Evolutionary conservation across 2,329 filamentous ascomycete species (phyloP).

Genomic region (Dendrostoma leiphaemia): DNA sequence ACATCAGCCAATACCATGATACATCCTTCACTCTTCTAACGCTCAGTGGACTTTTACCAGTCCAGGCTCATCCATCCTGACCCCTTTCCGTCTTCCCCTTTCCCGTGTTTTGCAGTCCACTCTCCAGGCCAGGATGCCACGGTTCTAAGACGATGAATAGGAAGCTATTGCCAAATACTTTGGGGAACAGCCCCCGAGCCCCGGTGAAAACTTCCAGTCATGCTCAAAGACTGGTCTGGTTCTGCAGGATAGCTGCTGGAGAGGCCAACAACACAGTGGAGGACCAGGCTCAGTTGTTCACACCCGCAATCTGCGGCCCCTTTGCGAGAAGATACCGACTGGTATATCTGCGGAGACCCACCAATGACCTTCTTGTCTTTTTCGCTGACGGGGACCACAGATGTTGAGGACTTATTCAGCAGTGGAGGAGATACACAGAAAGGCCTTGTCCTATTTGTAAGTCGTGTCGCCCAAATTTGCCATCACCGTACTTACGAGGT

Average conservation of each 20-base stretch:
- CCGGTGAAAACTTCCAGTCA: constrained; percentile 7
- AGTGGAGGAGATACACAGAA: constrained; percentile 17
- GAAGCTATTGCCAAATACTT: constrained; percentile 30
- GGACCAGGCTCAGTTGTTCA: constrained; percentile 25
- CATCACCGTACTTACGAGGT: not conserved
- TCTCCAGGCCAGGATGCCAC: too few relatives aligned
- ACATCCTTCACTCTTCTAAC: too few relatives aligned
- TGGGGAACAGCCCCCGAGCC: constrained; percentile 18
- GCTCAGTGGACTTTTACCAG: too few relatives aligned
- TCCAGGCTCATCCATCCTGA: too few relatives aligned
- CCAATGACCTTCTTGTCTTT: too few relatives aligned
- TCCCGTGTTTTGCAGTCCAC: too few relatives aligned
- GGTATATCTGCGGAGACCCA: constrained; percentile 24
- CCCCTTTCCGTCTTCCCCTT: too few relatives aligned
- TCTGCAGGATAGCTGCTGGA: constrained; percentile 32
- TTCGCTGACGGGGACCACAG: not conserved
- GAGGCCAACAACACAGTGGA: constrained; percentile 31
- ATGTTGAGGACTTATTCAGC: not conserved
- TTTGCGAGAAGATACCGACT: constrained; percentile 31
- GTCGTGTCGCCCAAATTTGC: not conserved
- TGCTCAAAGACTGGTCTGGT: constrained; percentile 23
- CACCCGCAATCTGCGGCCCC: constrained; percentile 33
- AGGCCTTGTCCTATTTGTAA: constrained; percentile 31
- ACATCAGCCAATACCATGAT: too few relatives aligned
- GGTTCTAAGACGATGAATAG: constrained; percentile 18